Conservation (phyloP, 139 green algal genomes). For the Astrephomene gubernaculifera region DNA sequence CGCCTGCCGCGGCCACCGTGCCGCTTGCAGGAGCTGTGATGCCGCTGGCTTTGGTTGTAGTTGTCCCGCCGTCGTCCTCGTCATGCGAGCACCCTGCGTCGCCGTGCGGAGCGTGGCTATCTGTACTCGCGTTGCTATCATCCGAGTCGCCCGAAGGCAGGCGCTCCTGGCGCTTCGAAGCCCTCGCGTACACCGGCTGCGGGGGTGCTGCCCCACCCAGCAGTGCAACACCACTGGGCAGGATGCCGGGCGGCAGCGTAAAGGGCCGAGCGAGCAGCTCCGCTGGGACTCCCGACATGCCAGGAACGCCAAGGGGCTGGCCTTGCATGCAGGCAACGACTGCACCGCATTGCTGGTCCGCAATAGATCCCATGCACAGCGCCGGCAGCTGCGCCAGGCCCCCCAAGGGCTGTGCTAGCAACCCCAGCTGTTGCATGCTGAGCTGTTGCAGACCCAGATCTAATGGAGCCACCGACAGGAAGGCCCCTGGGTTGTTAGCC, state of each 20-base stretch:
- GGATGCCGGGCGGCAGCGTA: neutral
- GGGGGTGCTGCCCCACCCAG: neutral
- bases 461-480: conserved; percentile 7
- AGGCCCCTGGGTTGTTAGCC: too few species aligned
- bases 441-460: neutral
- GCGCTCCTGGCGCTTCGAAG: conserved; percentile 24
- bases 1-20: neutral
- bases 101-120: neutral
- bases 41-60: neutral
- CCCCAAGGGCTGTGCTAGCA: neutral
- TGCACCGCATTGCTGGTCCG: too few species aligned
- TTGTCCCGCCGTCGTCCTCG: conserved; percentile 34
- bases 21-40: neutral
- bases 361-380: neutral
- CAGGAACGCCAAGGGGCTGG: neutral
- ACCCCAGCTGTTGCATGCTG: neutral
- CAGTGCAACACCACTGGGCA: neutral
- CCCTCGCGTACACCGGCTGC: neutral
- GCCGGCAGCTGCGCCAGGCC: neutral
- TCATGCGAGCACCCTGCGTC: neutral
- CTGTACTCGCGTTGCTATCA: conserved; percentile 18
- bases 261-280: neutral
- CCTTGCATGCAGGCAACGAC: too few species aligned
- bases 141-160: conserved; percentile 5
- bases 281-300: neutral